Base-by-base conservation (phyloP, 805 yeast species). In the Saturnispora dispora region DNA sequence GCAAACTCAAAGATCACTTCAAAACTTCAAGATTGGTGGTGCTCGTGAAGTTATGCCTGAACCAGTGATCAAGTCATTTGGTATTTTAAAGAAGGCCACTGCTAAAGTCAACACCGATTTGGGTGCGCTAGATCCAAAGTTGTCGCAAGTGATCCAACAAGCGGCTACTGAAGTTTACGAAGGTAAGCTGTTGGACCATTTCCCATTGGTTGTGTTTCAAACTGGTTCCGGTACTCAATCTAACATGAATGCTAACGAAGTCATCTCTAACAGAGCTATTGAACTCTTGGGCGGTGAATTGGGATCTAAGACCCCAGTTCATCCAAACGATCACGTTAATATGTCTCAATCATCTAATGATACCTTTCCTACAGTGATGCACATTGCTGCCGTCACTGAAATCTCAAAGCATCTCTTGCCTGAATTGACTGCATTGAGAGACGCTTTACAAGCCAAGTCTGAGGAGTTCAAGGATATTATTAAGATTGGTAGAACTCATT, bases 301-400 rank as follows among this genome's bases (percentile, higher is more conserved):
- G 64, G 99, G 99, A 55, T 83, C 96, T 56, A 93, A 93, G 76
- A 77, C 72, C 57, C 96, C 96, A 32, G 96, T 93, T 51, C 99
- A 93, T 72, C 99, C 99, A 58, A 93, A 93, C 73, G 98, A 93
- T 71, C 98, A 93, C 73, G 95, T 90, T 63, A 93, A 93, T 78
- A 90, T 88, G 88, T 87, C 96, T 18, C 98, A 93, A 74, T 88
- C 96, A n/a, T 88, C 96, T 45, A 93, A 93, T 70, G 99, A 93
- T 73, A 93, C 98, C 51, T 93, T 93, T 86, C 99, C 99, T 60
- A 90, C 99, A 36, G 99, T 91, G 52, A 93, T 93, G 99, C 99
- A 93, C 75, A 91, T 93, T 71, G 97, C 99, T 52, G 96, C 98
- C 18, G 96, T 90, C 57, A 79, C 85, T 42, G 96, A 91, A 74